Base-by-base conservation (phyloP, 306 rosid species). In the Ormosia semicastrata region DNA sequence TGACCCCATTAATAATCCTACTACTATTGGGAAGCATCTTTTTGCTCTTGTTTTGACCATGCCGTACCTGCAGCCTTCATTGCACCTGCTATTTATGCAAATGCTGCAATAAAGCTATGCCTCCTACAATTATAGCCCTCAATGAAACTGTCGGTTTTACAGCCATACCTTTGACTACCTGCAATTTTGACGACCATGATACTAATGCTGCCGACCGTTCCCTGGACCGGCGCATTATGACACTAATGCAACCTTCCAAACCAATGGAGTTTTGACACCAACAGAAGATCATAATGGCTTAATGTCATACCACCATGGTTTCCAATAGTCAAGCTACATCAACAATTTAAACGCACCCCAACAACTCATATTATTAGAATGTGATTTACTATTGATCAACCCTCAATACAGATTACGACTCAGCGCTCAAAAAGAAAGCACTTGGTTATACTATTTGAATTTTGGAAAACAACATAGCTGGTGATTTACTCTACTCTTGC, bases 81-180 rank as follows among this genome's bases (percentile, higher is more conserved):
- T 2, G 14, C 90, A 36, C 83, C 85, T 3, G 87, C 93, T 68
- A 91, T 67, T 91, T 89, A 24, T 2, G 95, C 95, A 81, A 91
- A 89, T 29, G 90, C 95, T 2, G 95, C 93, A 0, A 24, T 24
- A 24, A 1, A 24, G 24, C 24, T 49, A 91, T 39, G 57, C 95
- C 92, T 78, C 95, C 93, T 17, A 91, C 95, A 37, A 91, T 89
- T 15, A 85, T 71, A 40, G 93, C 95, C 71, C 95, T 87, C 54
- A 89, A 70, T 5, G 93, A 93, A 70, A 91, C 92, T 6, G 93
- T 89, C 30, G 95, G 95, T 76, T 91, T 91, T 59, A 89, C 75
- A 6, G 62, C 87, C 95, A 89, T 91, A 50, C 17, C 60, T 81
- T 57, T 9, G 70, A 11, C 34, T 66, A 41, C 73, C 86, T 79